These are phyloP conservation scores for Coniella vitis DNA, from an alignment of 2,329 filamentous ascomycete species.

Conservation along the genomic window DNA sequence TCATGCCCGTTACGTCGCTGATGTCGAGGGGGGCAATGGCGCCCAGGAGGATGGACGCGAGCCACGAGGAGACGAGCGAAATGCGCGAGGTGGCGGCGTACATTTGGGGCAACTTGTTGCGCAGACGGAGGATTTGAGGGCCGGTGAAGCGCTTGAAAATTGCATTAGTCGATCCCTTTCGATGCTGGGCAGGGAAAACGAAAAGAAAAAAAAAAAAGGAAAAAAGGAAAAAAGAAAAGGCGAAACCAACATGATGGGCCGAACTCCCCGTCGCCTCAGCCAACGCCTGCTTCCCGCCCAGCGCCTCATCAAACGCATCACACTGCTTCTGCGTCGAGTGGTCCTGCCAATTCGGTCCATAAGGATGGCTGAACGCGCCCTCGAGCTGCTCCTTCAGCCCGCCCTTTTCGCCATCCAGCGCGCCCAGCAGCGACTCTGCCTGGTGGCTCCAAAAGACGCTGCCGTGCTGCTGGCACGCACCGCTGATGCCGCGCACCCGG, in stretches of 20 bases:
- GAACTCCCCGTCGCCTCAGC: constrained; percentile 82
- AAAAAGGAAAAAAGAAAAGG: background rate
- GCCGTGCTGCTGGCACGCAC: constrained; percentile 94
- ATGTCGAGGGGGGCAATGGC: constrained; percentile 84
- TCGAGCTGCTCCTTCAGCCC: constrained; percentile 66
- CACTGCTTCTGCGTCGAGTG: constrained; percentile 90
- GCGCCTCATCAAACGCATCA: constrained; percentile 70
- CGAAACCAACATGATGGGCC: constrained; percentile 73
- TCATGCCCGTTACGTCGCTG: constrained; percentile 92
- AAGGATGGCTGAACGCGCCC: constrained; percentile 71
- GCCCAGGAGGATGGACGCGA: constrained; percentile 85
- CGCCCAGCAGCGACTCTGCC: constrained; percentile 58
- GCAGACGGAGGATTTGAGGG: constrained; percentile 89
- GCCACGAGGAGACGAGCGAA: constrained; percentile 89
- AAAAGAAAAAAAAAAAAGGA: background rate
- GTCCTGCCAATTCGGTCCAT: constrained; percentile 97
- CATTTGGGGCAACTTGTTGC: constrained; percentile 69
- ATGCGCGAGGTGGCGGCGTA: constrained; percentile 79
- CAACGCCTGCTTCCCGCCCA: constrained; percentile 61
- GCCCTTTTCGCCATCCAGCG: constrained; percentile 42
- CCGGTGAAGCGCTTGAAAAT: constrained; percentile 61
- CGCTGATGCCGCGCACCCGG: constrained; percentile 74
- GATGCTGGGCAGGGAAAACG: no score
- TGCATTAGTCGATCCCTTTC: no score
- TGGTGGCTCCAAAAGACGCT: constrained; percentile 85